These are phyloP conservation scores for Dalechampia spathulata DNA, from an alignment of 441 rosid species.

Conservation along the genomic window DNA sequence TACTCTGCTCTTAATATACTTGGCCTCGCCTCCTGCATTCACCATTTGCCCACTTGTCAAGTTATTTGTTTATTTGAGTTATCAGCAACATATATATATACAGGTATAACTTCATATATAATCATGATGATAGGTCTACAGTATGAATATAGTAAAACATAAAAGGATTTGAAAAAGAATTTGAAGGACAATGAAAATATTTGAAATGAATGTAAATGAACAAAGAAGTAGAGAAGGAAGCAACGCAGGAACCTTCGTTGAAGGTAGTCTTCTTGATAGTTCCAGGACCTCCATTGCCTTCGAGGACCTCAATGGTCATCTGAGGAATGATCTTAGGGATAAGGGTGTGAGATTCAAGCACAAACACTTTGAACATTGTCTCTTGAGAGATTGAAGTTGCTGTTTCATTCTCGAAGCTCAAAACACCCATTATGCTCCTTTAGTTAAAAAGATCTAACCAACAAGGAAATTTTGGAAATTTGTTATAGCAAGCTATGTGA, in stretches of 20 bases:
- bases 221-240: too few relatives aligned
- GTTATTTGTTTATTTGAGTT: too few relatives aligned
- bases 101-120: too few relatives aligned
- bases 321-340: neutral
- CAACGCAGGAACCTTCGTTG: neutral
- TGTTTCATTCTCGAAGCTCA: conserved; percentile 1
- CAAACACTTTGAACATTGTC: conserved; percentile 3
- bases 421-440: neutral
- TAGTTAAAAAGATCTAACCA: neutral
- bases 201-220: too few relatives aligned
- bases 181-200: too few relatives aligned
- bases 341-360: neutral
- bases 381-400: neutral
- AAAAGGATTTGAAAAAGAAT: too few relatives aligned
- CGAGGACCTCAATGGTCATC: neutral
- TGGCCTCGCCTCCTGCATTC: neutral
- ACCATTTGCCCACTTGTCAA: too few relatives aligned
- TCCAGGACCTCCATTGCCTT: conserved; percentile 7
- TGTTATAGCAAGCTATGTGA: too few relatives aligned
- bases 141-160: too few relatives aligned
- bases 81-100: too few relatives aligned
- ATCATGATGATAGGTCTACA: too few relatives aligned
- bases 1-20: conserved; percentile 16
- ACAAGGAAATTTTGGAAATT: too few relatives aligned
- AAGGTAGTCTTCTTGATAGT: conserved; percentile 1